Evolutionary conservation across 352 stramenopile genomes (phyloP).

Genomic region (Bremia lactucae): DNA sequence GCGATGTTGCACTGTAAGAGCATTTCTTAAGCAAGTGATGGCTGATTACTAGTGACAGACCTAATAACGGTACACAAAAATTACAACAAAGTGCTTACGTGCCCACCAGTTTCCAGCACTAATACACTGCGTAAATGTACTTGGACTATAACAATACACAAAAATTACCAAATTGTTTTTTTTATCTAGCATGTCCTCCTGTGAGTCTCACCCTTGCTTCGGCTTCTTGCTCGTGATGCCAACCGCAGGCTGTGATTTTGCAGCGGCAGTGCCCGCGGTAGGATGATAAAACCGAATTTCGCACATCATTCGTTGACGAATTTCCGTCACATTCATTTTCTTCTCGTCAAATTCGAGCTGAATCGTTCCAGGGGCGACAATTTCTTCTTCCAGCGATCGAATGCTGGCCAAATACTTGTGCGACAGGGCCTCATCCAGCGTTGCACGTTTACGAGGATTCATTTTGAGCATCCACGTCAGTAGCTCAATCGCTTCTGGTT

Average conservation of each 20-base stretch:
- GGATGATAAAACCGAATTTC: constrained; percentile 79
- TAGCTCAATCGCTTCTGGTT: constrained; percentile 72
- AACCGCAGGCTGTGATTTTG: constrained; percentile 8
- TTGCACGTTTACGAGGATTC: constrained; percentile 74
- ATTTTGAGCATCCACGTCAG: constrained; percentile 80
- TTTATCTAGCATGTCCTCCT: background rate
- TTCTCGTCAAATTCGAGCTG: constrained; percentile 82
- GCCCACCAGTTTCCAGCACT: too few species aligned
- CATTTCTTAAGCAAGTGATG: too few species aligned
- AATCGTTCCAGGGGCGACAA: constrained; percentile 73
- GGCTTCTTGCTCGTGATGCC: constrained; percentile 24
- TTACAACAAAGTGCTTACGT: too few species aligned
- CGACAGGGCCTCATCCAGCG: constrained; percentile 65
- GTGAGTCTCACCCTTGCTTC: constrained; percentile 16
- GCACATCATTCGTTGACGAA: constrained; percentile 68
- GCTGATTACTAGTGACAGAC: too few species aligned
- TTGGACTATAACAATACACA: too few species aligned
- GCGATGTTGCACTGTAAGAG: too few species aligned
- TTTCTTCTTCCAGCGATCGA: constrained; percentile 76
- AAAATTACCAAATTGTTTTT: background rate
- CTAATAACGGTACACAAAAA: too few species aligned
- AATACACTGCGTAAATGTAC: too few species aligned
- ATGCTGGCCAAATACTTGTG: constrained; percentile 83
- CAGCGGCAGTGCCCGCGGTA: constrained; percentile 8
- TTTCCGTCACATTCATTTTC: constrained; percentile 71